A percentile compares a stretch with the other conserved stretches of the same genome.
phyloP scores from a whole-genome alignment of 139 green algal genomes.

The Eudorina sp. region DNA sequence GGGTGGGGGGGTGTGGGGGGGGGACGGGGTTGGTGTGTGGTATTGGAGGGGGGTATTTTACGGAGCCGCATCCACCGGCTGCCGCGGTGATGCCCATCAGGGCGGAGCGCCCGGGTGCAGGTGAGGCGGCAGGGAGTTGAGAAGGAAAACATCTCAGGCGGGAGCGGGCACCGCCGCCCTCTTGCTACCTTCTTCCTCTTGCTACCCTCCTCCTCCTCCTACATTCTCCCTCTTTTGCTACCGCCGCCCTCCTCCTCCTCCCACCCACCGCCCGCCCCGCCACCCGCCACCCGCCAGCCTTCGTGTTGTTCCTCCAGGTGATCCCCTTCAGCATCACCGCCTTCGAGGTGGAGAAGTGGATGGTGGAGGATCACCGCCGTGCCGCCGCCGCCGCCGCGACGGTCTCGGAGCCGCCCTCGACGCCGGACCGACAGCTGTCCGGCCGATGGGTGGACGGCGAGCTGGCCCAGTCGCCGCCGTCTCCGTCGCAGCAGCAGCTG shows the following conservation, averaged over 20 bases:
- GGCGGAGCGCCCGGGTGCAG: no score
- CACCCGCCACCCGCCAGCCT: slow-evolving; percentile 8
- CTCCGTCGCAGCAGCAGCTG: no score
- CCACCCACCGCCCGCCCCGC: not conserved
- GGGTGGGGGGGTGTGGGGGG: no score
- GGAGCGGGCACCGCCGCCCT: no score
- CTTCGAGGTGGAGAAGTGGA: slow-evolving; percentile 57
- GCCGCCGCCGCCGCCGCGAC: not conserved
- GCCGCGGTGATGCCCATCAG: no score
- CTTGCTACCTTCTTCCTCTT: not conserved
- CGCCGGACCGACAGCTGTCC: slow-evolving; percentile 12
- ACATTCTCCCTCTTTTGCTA: not conserved
- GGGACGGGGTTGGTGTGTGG: no score
- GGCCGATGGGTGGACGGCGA: slow-evolving; percentile 1
- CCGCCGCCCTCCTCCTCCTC: not conserved
- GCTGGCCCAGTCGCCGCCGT: not conserved
- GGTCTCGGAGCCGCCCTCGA: not conserved
- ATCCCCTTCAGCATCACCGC: slow-evolving; percentile 52
- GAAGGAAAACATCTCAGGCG: no score
- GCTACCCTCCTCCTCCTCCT: not conserved
- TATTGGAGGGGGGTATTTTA: no score
- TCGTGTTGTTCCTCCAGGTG: slow-evolving; percentile 54
- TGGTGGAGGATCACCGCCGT: slow-evolving; percentile 21
- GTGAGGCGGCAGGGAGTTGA: no score
- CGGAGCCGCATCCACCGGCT: no score